These are phyloP conservation scores for Thielaviopsis punctulata DNA, from an alignment of 2,329 filamentous ascomycete genomes.

Conservation along the genomic window DNA sequence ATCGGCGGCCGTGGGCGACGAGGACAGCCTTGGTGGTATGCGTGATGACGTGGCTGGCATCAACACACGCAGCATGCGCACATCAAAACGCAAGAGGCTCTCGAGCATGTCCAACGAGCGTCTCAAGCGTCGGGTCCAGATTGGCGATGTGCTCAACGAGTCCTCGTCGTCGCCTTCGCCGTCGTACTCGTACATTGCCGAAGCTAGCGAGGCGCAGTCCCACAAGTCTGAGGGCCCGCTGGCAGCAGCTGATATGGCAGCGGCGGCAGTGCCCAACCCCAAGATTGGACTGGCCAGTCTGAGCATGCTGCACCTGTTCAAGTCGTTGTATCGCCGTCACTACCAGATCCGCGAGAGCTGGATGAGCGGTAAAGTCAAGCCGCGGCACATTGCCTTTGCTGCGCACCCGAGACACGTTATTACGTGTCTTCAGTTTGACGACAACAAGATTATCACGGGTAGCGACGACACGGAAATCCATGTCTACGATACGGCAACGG, in stretches of 20 bases:
- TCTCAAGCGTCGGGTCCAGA: constrained; percentile 33
- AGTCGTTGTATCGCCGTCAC: constrained; percentile 87
- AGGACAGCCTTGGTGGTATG: constrained; percentile 13
- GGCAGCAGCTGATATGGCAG: constrained; percentile 73
- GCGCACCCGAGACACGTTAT: constrained; percentile 93
- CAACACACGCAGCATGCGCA: neutral
- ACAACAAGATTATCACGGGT: constrained; percentile 93
- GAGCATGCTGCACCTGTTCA: constrained; percentile 78
- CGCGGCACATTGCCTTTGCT: constrained; percentile 78
- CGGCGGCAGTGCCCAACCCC: constrained; percentile 63
- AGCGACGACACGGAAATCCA: constrained; percentile 97
- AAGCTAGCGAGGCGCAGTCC: neutral
- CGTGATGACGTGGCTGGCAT: neutral
- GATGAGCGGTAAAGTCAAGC: constrained; percentile 74
- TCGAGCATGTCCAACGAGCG: constrained; percentile 23
- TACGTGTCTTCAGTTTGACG: constrained; percentile 92
- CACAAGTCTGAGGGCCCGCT: constrained; percentile 63
- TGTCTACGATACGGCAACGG: constrained; percentile 93
- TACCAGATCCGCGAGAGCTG: constrained; percentile 80
- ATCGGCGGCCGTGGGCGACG: constrained; percentile 16
- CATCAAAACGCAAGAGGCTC: constrained; percentile 34
- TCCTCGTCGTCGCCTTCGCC: neutral
- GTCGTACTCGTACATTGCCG: too few relatives aligned
- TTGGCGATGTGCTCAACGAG: neutral
- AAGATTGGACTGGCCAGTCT: constrained; percentile 62